Evolutionary conservation across 176 grass and related monocot genomes (phyloP), one percentile per base, ranked within the genome.

Genomic region (Zoysia pacifica): DNA sequence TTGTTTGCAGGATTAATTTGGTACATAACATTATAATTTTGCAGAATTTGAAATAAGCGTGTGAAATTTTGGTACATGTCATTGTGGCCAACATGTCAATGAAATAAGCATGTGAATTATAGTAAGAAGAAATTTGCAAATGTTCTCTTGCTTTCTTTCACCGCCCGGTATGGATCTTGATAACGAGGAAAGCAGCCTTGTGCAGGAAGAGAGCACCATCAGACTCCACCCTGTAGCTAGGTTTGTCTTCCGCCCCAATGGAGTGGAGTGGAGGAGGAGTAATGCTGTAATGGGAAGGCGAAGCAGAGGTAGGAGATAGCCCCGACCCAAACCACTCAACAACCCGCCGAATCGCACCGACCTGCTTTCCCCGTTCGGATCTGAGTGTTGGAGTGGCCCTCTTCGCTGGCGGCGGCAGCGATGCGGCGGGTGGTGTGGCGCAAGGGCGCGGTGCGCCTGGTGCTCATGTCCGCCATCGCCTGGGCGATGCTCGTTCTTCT

Each of bases 401-500:
- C 49, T 5, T 73, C 13, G 19, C 66, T 48, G 86, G 70, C n/a
- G 85, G 73, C 61, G 87, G 80, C 66, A 51, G 14, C 43, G 74
- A 49, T 48, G 75, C 15, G 48, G 75, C 76, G 74, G 80, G 72
- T 78, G 83, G 76, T 84, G 77, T 89, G 88, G 83, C 82, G 90
- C 62, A 86, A 53, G 82, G 96, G 96, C n/a, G 84, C 88, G 66
- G 76, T 77, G 72, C 82, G 96, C 46, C 84, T 94, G 61, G 81
- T 93, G 69, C 75, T 94, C 67, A 88, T 93, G 67, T 84, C 90
- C 56, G 90, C 96, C 61, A 85, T 94, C 48, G 85, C 79, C 11
- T 98, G 92, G 92, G 86, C 86, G 67, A 9, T 95, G 75, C 84
- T 95, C 70, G 88, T 94, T 48, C 88, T 97, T 51, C 84, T 92